Percentiles rank a stretch among this genome's conserved stretches.
These are phyloP conservation scores for Xylariaceae sp. DNA, from an alignment of 2,329 filamentous ascomycete species.

Conservation along the genomic window DNA sequence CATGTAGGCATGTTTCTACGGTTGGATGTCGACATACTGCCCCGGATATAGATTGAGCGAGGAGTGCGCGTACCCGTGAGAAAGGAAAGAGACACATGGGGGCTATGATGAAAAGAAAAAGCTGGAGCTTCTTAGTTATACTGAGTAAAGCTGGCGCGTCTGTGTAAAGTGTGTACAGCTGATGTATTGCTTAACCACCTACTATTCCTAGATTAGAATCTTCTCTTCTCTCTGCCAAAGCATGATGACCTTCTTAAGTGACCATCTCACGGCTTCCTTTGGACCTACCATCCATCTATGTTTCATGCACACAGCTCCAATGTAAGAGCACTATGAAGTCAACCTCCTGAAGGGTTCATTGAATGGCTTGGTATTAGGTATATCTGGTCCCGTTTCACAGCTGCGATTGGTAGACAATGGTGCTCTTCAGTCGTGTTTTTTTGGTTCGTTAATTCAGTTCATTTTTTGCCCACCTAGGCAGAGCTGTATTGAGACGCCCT, in stretches of 20 bases:
- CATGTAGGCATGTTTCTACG: slow-evolving; percentile 77
- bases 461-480: slow-evolving; percentile 33
- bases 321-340: neutral
- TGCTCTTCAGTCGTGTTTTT: slow-evolving; percentile 10
- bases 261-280: neutral
- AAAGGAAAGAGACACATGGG: neutral
- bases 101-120: neutral
- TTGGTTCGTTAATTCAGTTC: slow-evolving; percentile 32
- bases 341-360: slow-evolving; percentile 4
- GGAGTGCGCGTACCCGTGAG: neutral
- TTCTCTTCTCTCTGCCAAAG: neutral
- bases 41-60: slow-evolving; percentile 14
- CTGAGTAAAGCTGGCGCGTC: neutral
- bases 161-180: neutral
- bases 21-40: slow-evolving; percentile 33
- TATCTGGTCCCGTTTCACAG: slow-evolving; percentile 11
- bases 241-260: neutral
- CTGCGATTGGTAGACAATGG: slow-evolving; percentile 9
- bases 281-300: neutral
- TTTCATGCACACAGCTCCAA: neutral
- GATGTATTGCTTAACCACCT: neutral
- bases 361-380: neutral
- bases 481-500: slow-evolving; percentile 38
- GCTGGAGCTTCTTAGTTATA: neutral
- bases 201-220: neutral